These are phyloP conservation scores for Ogataea glucozyma DNA, from an alignment of 805 yeast species.

Conservation along the genomic window DNA sequence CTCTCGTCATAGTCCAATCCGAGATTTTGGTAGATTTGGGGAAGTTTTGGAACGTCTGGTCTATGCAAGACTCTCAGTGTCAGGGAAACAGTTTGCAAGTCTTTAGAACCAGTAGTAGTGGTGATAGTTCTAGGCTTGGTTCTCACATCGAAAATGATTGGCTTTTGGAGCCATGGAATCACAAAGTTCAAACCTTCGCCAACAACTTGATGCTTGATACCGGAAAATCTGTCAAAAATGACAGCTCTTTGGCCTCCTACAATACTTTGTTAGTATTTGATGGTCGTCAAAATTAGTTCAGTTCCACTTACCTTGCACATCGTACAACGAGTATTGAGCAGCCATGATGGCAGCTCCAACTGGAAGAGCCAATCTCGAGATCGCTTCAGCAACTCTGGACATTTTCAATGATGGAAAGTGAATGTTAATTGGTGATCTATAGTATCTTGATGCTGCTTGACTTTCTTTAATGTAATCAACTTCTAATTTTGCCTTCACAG, in stretches of 20 bases:
- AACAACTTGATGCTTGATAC: conserved; percentile 84
- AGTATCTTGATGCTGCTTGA: too few species aligned
- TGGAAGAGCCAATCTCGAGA: conserved; percentile 63
- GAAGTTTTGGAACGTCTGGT: conserved; percentile 83
- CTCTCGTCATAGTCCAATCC: conserved; percentile 97
- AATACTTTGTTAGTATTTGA: conserved; percentile 1
- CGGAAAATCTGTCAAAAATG: conserved; percentile 85
- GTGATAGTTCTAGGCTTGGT: conserved; percentile 94
- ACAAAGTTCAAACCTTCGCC: conserved; percentile 98
- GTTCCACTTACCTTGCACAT: conserved; percentile 63
- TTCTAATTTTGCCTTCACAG: too few species aligned
- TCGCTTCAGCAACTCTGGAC: conserved; percentile 43
- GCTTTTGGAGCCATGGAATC: conserved; percentile 94
- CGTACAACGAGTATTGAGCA: conserved; percentile 84
- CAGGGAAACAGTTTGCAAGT: conserved; percentile 90
- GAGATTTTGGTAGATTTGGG: conserved; percentile 83
- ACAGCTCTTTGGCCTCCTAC: conserved; percentile 88
- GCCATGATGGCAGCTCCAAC: conserved; percentile 68
- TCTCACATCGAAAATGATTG: conserved; percentile 87
- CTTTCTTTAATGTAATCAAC: too few species aligned
- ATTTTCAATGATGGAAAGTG: conserved; percentile 21
- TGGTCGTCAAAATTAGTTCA: neutral
- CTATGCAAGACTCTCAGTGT: conserved; percentile 92
- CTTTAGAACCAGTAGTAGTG: conserved; percentile 95
- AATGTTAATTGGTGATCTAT: neutral